Evolutionary conservation across 1,139 yeast species (phyloP).

Genomic region (Blastobotrys serpentis): DNA sequence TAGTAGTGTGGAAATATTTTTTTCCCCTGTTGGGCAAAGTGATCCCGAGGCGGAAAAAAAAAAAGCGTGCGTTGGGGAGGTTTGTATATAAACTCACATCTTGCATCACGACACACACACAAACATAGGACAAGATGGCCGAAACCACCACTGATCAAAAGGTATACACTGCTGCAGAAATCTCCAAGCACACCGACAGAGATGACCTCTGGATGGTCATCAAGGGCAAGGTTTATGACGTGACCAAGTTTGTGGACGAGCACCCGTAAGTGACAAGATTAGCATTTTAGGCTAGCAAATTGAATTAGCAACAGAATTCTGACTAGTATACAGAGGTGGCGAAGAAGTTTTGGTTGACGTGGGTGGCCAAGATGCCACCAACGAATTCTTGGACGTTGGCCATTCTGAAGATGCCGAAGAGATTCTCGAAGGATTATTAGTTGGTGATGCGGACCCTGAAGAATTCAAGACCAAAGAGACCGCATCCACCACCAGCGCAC

Average conservation of each 20-base stretch:
- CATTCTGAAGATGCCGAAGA: slow-evolving; percentile 96
- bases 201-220: slow-evolving; percentile 90
- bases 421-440: slow-evolving; percentile 60
- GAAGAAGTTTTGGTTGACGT: slow-evolving; percentile 90
- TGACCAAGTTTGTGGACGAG: slow-evolving; percentile 81
- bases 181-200: slow-evolving; percentile 69
- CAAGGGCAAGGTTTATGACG: slow-evolving; percentile 88
- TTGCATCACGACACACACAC: background rate
- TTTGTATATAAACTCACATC: slow-evolving; percentile 1
- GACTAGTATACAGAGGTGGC: slow-evolving; percentile 60
- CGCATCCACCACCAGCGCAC: slow-evolving; percentile 13
- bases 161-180: slow-evolving; percentile 62
- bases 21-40: slow-evolving; percentile 4
- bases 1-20: no score
- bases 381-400: slow-evolving; percentile 93
- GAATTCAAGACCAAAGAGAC: slow-evolving; percentile 26
- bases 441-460: slow-evolving; percentile 60
- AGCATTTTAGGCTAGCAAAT: no score
- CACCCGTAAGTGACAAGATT: slow-evolving; percentile 70
- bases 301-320: background rate
- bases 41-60: slow-evolving; percentile 5
- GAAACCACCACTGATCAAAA: slow-evolving; percentile 27
- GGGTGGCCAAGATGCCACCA: slow-evolving; percentile 93
- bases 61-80: background rate
- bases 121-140: slow-evolving; percentile 10